A percentile compares a stretch with the other conserved stretches of the same genome.
phyloP scores from a whole-genome alignment of 2,329 filamentous ascomycete species.

The Ophiosphaerella herpotricha region DNA sequence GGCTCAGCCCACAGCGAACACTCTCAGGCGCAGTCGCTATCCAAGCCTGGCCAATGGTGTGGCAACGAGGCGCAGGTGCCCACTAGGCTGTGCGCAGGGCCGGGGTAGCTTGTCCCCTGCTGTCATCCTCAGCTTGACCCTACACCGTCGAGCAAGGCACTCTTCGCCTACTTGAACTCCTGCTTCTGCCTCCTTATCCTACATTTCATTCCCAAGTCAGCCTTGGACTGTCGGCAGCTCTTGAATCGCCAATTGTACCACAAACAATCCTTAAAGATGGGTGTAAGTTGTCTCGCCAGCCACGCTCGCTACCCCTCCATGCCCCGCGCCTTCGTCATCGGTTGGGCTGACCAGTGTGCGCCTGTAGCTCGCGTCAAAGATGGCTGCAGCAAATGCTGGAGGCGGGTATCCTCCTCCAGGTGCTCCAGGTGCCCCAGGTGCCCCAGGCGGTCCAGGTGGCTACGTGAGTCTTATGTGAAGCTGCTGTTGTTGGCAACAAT shows the following conservation, averaged over 20 bases:
- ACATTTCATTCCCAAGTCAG: slow-evolving; percentile 8
- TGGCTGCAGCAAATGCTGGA: slow-evolving; percentile 49
- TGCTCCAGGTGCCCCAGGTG: slow-evolving; percentile 20
- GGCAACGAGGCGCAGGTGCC: slow-evolving; percentile 1
- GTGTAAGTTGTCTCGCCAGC: slow-evolving; percentile 20
- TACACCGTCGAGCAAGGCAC: slow-evolving; percentile 9
- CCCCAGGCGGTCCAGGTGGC: slow-evolving; percentile 48
- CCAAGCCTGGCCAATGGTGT: neutral
- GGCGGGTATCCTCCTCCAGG: slow-evolving; percentile 43
- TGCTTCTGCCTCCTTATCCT: slow-evolving; percentile 6
- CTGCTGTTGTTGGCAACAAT: slow-evolving; percentile 13
- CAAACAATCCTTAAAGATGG: slow-evolving; percentile 14
- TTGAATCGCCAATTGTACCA: neutral
- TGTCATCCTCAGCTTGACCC: slow-evolving; percentile 1
- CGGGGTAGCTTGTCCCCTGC: slow-evolving; percentile 1
- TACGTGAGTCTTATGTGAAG: slow-evolving; percentile 56
- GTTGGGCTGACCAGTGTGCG: slow-evolving; percentile 32
- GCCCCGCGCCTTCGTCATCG: slow-evolving; percentile 23
- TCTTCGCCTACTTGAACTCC: slow-evolving; percentile 16
- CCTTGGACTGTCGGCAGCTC: slow-evolving; percentile 6
- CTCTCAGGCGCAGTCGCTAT: slow-evolving; percentile 1
- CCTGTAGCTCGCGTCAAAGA: slow-evolving; percentile 52
- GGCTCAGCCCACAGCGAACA: neutral
- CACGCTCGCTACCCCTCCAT: slow-evolving; percentile 23
- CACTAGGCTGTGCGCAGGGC: slow-evolving; percentile 11